phyloP scores from a whole-genome alignment of 129 eudicot species.

The Silybum marianum region DNA sequence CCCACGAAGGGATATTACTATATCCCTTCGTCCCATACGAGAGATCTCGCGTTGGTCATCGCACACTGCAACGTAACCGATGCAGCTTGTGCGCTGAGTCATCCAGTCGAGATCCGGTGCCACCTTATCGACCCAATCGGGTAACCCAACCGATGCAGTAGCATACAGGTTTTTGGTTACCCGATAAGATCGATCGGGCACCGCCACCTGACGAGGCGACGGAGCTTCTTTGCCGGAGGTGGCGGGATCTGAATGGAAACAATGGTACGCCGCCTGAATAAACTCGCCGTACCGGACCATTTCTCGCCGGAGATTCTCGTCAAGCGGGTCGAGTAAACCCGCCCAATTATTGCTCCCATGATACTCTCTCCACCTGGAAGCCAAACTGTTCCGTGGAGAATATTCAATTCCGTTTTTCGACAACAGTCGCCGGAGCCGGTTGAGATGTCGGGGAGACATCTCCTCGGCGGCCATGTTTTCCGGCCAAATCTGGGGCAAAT shows the following conservation, averaged over 20 bases:
- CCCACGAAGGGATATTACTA: constrained; percentile 86
- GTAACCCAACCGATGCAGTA: constrained; percentile 83
- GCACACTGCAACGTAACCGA: constrained; percentile 89
- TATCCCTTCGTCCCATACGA: constrained; percentile 90
- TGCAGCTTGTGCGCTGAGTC: constrained; percentile 88
- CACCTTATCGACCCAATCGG: constrained; percentile 87
- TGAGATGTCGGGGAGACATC: constrained; percentile 78
- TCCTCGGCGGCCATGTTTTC: constrained; percentile 80
- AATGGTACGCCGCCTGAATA: constrained; percentile 88
- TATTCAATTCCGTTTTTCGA: constrained; percentile 55
- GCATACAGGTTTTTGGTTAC: constrained; percentile 84
- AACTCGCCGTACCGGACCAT: constrained; percentile 90
- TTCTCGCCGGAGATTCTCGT: constrained; percentile 97
- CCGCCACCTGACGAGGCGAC: constrained; percentile 53
- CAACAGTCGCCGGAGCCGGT: constrained; percentile 58
- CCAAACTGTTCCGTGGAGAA: constrained; percentile 75
- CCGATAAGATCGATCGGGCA: constrained; percentile 62
- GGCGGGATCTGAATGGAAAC: constrained; percentile 74
- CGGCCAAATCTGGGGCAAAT: constrained; percentile 65
- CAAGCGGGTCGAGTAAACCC: constrained; percentile 86
- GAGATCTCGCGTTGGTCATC: constrained; percentile 77
- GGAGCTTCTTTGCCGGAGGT: constrained; percentile 49
- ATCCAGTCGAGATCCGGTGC: constrained; percentile 98
- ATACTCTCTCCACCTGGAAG: constrained; percentile 82
- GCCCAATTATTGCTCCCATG: constrained; percentile 84